Evolutionary conservation across 1,284 basidiomycete species (phyloP).

Genomic region (Trichosporon ovoides): DNA sequence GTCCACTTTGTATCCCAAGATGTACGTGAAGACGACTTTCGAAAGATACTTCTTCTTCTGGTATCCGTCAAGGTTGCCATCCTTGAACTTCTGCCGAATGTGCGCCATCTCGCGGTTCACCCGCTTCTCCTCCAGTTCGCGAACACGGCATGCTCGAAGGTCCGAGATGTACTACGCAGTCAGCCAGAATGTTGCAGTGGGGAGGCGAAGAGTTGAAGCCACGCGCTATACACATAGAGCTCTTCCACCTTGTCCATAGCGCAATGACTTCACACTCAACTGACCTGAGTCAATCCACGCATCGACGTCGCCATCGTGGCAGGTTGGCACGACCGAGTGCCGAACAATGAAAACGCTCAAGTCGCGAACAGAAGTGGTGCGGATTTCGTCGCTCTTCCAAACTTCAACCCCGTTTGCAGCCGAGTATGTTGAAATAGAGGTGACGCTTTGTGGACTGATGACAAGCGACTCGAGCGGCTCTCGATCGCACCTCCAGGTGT

Average conservation of each 20-base stretch:
- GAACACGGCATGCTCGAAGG: conserved; percentile 67
- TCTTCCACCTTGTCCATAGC: conserved; percentile 14
- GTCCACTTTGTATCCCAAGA: conserved; percentile 97
- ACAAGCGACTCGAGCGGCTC: neutral
- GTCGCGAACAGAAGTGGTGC: neutral
- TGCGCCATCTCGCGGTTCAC: conserved; percentile 99
- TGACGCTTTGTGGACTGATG: too few species aligned
- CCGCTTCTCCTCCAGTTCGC: conserved; percentile 68
- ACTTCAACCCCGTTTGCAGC: neutral
- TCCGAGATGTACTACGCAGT: conserved; percentile 86
- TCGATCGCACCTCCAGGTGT: neutral
- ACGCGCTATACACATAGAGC: too few species aligned
- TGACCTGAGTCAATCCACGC: conserved; percentile 87
- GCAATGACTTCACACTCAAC: too few species aligned
- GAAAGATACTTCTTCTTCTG: conserved; percentile 92
- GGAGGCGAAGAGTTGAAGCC: neutral
- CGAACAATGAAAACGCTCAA: neutral
- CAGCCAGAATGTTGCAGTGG: conserved; percentile 10
- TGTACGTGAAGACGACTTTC: conserved; percentile 99
- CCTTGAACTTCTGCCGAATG: conserved; percentile 98
- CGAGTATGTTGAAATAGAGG: neutral
- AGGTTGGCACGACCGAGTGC: neutral
- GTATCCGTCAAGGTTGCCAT: conserved; percentile 94
- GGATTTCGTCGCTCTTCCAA: neutral
- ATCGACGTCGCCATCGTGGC: conserved; percentile 70